phyloP scores from a whole-genome alignment of 2,329 filamentous ascomycete genomes.

The Aureobasidium sp. region DNA sequence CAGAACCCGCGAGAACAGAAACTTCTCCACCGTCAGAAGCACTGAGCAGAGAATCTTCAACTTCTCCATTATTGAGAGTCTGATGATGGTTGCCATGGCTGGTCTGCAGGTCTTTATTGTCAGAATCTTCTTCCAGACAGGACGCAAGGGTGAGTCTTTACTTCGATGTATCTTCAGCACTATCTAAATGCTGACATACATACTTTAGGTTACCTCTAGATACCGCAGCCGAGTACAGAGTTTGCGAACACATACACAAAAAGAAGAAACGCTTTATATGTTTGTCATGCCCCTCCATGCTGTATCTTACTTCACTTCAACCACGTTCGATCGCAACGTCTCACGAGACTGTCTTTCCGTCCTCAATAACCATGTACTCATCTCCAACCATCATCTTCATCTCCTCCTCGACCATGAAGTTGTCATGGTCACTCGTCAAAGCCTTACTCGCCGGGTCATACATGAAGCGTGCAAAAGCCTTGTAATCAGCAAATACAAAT shows the following conservation, averaged over 20 bases:
- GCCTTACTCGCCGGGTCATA: conserved; percentile 51
- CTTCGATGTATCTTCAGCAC: neutral
- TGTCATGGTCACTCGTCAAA: conserved; percentile 38
- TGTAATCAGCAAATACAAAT: conserved; percentile 53
- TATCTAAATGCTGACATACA: neutral
- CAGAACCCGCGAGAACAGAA: conserved; percentile 97
- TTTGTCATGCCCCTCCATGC: conserved; percentile 14
- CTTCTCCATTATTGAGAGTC: conserved; percentile 93
- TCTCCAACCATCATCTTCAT: conserved; percentile 55
- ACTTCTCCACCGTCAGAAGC: conserved; percentile 97
- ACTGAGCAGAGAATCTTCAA: conserved; percentile 98
- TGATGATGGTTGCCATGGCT: conserved; percentile 95
- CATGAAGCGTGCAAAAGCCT: conserved; percentile 50
- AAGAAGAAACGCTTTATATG: conserved; percentile 18
- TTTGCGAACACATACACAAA: conserved; percentile 14
- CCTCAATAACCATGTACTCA: conserved; percentile 45
- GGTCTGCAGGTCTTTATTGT: conserved; percentile 97
- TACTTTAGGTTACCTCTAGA: conserved; percentile 20
- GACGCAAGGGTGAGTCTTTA: conserved; percentile 64
- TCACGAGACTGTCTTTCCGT: conserved; percentile 33
- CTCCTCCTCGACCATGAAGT: conserved; percentile 40
- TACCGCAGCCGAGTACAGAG: neutral
- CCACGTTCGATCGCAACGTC: neutral
- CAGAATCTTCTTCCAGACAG: conserved; percentile 97
- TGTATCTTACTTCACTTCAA: neutral